phyloP scores from a whole-genome alignment of 2,329 filamentous ascomycete genomes.

The Colletotrichum sp. region DNA sequence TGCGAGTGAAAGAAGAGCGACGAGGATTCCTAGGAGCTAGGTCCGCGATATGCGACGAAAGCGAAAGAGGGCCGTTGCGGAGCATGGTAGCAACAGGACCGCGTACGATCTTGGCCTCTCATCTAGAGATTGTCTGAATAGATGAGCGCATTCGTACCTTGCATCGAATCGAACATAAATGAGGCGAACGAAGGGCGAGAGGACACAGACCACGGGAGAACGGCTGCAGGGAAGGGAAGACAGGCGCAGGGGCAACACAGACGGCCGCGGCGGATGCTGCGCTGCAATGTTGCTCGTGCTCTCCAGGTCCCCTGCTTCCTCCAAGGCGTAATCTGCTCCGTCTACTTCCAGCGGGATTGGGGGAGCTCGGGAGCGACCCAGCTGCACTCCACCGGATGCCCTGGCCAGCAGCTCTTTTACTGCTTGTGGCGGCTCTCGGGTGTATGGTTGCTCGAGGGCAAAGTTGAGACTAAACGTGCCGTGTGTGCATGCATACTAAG shows the following conservation, averaged over 20 bases:
- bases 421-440: background rate
- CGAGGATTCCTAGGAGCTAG: background rate
- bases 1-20: background rate
- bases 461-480: background rate
- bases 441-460: background rate
- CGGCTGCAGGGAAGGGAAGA: conserved; percentile 21
- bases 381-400: background rate
- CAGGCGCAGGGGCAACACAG: conserved; percentile 22
- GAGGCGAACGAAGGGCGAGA: conserved; percentile 17
- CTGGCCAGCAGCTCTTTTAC: background rate
- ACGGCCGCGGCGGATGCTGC: conserved; percentile 13
- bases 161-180: conserved; percentile 16
- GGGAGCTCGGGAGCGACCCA: background rate
- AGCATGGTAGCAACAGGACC: background rate
- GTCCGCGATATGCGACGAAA: conserved; percentile 14
- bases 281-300: conserved; percentile 19
- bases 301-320: conserved; percentile 10
- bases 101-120: conserved; percentile 5
- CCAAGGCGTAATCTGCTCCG: background rate
- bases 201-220: conserved; percentile 24
- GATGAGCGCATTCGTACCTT: conserved; percentile 12
- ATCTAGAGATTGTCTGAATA: background rate
- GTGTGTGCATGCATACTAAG: background rate
- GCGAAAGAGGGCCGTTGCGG: background rate
- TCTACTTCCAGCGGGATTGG: background rate